phyloP scores from a whole-genome alignment of 331 rosid species.

The Dryas integrifolia region DNA sequence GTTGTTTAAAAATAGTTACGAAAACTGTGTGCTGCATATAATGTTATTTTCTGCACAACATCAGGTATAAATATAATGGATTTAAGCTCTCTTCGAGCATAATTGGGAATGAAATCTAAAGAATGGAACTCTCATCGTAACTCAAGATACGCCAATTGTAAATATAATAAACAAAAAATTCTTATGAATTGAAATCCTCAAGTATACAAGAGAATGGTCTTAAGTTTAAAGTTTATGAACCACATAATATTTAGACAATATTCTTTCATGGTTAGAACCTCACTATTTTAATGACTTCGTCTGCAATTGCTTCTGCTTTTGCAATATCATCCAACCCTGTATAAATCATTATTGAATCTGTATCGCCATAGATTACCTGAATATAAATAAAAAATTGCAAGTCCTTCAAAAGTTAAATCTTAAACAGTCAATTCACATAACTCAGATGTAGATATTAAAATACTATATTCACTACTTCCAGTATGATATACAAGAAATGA shows the following conservation, averaged over 20 bases:
- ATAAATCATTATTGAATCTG: conserved; percentile 92
- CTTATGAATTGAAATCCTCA: background rate
- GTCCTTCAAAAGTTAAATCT: conserved; percentile 27
- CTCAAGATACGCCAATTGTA: background rate
- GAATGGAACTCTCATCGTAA: background rate
- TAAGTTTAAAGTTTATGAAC: conserved; percentile 14
- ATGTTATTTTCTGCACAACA: background rate
- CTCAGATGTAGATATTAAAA: background rate
- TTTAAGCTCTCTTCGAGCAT: conserved; percentile 2
- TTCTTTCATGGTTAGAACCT: conserved; percentile 28
- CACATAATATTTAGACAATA: background rate
- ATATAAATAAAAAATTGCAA: conserved; percentile 26
- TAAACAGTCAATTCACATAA: conserved; percentile 12
- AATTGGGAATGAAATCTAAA: too few species aligned
- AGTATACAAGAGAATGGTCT: conserved; percentile 13
- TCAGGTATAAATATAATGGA: background rate
- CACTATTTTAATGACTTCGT: conserved; percentile 86
- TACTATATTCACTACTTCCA: background rate
- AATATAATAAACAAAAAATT: background rate
- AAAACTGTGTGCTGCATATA: background rate
- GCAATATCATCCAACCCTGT: conserved; percentile 82
- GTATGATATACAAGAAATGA: conserved; percentile 33
- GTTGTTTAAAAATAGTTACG: background rate
- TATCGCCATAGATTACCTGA: conserved; percentile 91
- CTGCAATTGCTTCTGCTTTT: conserved; percentile 68